A percentile compares a stretch with the other conserved stretches of the same genome.
These are phyloP conservation scores for Penicillium sp. DNA, from an alignment of 2,329 filamentous ascomycete species.

Conservation along the genomic window DNA sequence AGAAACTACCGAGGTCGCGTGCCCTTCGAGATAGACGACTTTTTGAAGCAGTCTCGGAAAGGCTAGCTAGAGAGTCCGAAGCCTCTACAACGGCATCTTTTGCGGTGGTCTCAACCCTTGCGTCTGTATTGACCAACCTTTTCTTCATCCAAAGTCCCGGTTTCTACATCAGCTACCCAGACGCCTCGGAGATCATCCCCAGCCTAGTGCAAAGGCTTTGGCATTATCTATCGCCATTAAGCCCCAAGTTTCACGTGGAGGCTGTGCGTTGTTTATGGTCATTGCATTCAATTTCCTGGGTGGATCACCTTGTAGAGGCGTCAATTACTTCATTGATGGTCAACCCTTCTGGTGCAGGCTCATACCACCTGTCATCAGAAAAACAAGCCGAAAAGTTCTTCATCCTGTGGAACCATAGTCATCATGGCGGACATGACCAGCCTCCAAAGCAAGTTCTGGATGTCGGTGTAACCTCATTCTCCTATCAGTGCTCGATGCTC, in stretches of 20 bases:
- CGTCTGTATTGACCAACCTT: slow-evolving; percentile 54
- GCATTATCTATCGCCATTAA: slow-evolving; percentile 76
- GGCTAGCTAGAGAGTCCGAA: slow-evolving; percentile 27
- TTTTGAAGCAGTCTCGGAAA: slow-evolving; percentile 39
- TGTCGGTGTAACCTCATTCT: slow-evolving; percentile 33
- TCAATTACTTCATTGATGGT: slow-evolving; percentile 73
- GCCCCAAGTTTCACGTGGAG: slow-evolving; percentile 93
- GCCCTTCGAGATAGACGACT: slow-evolving; percentile 40
- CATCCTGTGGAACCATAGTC: slow-evolving; percentile 49
- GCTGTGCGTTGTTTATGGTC: slow-evolving; percentile 85
- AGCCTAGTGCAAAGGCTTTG: slow-evolving; percentile 74
- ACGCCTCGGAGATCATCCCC: slow-evolving; percentile 65
- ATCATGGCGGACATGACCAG: slow-evolving; percentile 44
- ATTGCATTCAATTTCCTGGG: slow-evolving; percentile 71
- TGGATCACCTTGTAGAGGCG: slow-evolving; percentile 77
- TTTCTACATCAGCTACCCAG: slow-evolving; percentile 45
- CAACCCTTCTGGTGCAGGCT: slow-evolving; percentile 39
- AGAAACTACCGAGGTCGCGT: slow-evolving; percentile 44
- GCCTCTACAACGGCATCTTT: slow-evolving; percentile 38
- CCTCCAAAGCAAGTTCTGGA: slow-evolving; percentile 39
- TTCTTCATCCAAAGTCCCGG: slow-evolving; percentile 42
- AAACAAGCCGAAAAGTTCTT: slow-evolving; percentile 46
- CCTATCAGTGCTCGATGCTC: slow-evolving; percentile 63
- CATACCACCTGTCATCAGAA: slow-evolving; percentile 36
- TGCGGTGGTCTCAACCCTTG: slow-evolving; percentile 41